Evolutionary conservation across 306 rosid species (phyloP).

Genomic region (Crotalaria pallida): DNA sequence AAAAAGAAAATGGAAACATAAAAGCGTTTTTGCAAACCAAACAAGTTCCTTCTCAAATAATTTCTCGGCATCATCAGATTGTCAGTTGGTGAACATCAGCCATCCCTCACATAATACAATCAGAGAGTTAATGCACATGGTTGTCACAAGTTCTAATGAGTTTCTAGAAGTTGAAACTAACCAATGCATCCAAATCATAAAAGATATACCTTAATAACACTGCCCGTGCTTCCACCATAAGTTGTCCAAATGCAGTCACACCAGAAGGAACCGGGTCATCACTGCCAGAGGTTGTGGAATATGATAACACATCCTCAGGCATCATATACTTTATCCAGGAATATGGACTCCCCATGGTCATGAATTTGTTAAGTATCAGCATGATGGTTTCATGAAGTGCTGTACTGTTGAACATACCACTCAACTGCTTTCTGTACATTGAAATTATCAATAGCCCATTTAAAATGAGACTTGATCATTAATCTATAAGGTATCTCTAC

Average conservation of each 20-base stretch:
- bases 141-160: not conserved
- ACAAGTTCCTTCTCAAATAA: constrained; percentile 6
- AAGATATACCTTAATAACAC: constrained; percentile 70
- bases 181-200: constrained; percentile 1
- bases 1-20: too few species aligned
- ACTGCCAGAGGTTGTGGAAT: constrained; percentile 28
- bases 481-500: constrained; percentile 11
- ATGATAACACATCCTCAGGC: constrained; percentile 48
- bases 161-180: not conserved
- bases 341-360: constrained; percentile 62
- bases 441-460: constrained; percentile 25
- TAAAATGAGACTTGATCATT: constrained; percentile 12
- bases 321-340: constrained; percentile 81
- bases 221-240: constrained; percentile 66
- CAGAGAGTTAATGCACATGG: constrained; percentile 8
- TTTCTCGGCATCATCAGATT: not conserved
- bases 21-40: too few species aligned
- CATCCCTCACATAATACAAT: not conserved
- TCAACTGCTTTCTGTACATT: constrained; percentile 72
- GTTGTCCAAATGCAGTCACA: constrained; percentile 61
- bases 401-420: constrained; percentile 49
- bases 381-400: constrained; percentile 51
- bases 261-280: constrained; percentile 31
- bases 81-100: not conserved
- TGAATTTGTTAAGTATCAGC: constrained; percentile 64